These are phyloP conservation scores for Cajanus cajan DNA, from an alignment of 306 rosid genomes.

Conservation along the genomic window DNA sequence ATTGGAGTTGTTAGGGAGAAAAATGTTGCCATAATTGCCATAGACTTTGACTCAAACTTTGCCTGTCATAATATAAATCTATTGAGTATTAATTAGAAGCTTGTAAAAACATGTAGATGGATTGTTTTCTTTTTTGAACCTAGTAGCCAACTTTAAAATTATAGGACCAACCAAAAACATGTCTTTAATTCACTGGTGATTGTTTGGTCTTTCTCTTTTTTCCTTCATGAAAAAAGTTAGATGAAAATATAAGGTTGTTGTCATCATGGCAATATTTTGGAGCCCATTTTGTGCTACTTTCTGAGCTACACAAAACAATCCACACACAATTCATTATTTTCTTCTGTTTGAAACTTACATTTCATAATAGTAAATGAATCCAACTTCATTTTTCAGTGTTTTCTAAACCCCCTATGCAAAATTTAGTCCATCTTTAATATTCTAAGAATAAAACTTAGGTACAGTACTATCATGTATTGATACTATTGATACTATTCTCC, in stretches of 20 bases:
- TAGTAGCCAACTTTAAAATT: neutral
- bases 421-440: too few species aligned
- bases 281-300: neutral
- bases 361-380: neutral
- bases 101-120: neutral
- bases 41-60: conserved; percentile 46
- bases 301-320: neutral
- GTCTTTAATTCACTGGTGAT: neutral
- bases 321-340: conserved; percentile 17
- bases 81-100: neutral
- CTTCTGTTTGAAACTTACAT: neutral
- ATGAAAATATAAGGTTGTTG: conserved; percentile 25
- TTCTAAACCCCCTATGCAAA: neutral
- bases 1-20: conserved; percentile 72
- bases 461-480: too few species aligned
- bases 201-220: neutral
- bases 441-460: too few species aligned
- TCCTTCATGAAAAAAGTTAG: neutral
- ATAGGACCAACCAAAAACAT: neutral
- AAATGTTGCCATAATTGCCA: conserved; percentile 55
- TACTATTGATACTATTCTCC: too few species aligned
- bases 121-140: neutral
- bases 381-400: neutral
- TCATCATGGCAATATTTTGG: conserved; percentile 41
- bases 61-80: conserved; percentile 43